Percentiles rank a stretch among this genome's conserved stretches.
Evolutionary conservation across 768 basidiomycete genomes (phyloP).

Genomic region (Boletus eberwhitei): DNA sequence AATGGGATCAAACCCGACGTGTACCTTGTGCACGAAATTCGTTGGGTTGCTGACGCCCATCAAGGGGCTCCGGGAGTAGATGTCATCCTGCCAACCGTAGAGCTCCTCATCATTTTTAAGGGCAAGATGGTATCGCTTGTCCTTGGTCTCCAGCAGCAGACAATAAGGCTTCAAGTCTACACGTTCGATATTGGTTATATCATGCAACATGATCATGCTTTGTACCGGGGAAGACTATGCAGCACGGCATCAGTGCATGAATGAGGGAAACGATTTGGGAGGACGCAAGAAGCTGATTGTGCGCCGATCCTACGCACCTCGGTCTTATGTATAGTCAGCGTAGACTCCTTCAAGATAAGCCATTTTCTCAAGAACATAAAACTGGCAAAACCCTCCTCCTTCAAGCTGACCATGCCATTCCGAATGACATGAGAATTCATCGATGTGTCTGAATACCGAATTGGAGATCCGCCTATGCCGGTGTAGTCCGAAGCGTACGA

Average conservation of each 20-base stretch:
- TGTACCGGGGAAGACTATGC: slow-evolving; percentile 53
- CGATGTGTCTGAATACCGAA: slow-evolving; percentile 41
- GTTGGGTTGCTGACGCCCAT: slow-evolving; percentile 95
- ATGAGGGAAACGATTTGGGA: not conserved
- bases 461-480: slow-evolving; percentile 80
- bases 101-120: slow-evolving; percentile 94
- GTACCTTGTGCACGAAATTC: slow-evolving; percentile 98
- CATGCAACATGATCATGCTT: slow-evolving; percentile 60
- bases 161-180: slow-evolving; percentile 96
- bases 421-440: slow-evolving; percentile 51
- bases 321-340: slow-evolving; percentile 82
- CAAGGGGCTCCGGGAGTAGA: slow-evolving; percentile 86
- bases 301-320: slow-evolving; percentile 57
- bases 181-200: slow-evolving; percentile 85
- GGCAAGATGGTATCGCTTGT: slow-evolving; percentile 76
- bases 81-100: slow-evolving; percentile 98
- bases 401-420: slow-evolving; percentile 75
- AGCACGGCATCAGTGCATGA: slow-evolving; percentile 7
- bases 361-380: slow-evolving; percentile 92
- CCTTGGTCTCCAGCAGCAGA: slow-evolving; percentile 79
- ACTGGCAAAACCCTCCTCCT: slow-evolving; percentile 91
- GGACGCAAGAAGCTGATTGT: not conserved
- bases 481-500: slow-evolving; percentile 67
- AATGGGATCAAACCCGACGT: slow-evolving; percentile 94
- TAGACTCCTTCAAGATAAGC: slow-evolving; percentile 79